Percentiles rank a stretch among this genome's conserved stretches.
phyloP scores from a whole-genome alignment of 2,329 filamentous ascomycete genomes.

The Cordyceps fumosorosea region DNA sequence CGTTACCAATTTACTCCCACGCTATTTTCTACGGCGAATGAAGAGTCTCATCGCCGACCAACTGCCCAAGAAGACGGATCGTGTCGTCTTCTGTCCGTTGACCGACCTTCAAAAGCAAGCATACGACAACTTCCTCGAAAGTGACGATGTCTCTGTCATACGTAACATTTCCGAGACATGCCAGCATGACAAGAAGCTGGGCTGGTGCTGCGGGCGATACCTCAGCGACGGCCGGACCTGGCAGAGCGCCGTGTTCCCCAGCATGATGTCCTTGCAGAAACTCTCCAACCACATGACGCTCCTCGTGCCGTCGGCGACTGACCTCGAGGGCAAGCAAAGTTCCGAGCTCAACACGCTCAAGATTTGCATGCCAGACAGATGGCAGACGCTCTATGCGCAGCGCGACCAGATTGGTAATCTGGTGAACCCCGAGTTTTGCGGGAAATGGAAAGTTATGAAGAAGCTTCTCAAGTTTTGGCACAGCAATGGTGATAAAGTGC shows the following conservation, averaged over 20 bases:
- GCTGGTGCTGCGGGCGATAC: slow-evolving; percentile 69
- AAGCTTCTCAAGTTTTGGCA: slow-evolving; percentile 89
- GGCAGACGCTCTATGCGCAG: slow-evolving; percentile 65
- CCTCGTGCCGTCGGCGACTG: slow-evolving; percentile 62
- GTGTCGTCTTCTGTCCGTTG: slow-evolving; percentile 89
- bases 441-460: slow-evolving; percentile 90
- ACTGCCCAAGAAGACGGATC: slow-evolving; percentile 88
- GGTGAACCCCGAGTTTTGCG: slow-evolving; percentile 85
- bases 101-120: slow-evolving; percentile 74
- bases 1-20: slow-evolving; percentile 78
- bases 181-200: slow-evolving; percentile 56
- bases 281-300: slow-evolving; percentile 89
- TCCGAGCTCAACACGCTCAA: slow-evolving; percentile 70
- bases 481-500: slow-evolving; percentile 81
- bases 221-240: slow-evolving; percentile 60
- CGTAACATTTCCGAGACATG: slow-evolving; percentile 62
- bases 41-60: slow-evolving; percentile 90
- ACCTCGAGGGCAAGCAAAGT: slow-evolving; percentile 65
- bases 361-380: slow-evolving; percentile 66
- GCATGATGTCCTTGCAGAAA: slow-evolving; percentile 76
- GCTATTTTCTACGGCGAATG: slow-evolving; percentile 86
- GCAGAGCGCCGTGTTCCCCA: slow-evolving; percentile 77
- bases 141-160: slow-evolving; percentile 63
- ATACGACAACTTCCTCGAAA: slow-evolving; percentile 72
- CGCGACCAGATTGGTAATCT: slow-evolving; percentile 75